phyloP scores from a whole-genome alignment of 805 yeast genomes.

The Sugiyamaella valdiviana region DNA sequence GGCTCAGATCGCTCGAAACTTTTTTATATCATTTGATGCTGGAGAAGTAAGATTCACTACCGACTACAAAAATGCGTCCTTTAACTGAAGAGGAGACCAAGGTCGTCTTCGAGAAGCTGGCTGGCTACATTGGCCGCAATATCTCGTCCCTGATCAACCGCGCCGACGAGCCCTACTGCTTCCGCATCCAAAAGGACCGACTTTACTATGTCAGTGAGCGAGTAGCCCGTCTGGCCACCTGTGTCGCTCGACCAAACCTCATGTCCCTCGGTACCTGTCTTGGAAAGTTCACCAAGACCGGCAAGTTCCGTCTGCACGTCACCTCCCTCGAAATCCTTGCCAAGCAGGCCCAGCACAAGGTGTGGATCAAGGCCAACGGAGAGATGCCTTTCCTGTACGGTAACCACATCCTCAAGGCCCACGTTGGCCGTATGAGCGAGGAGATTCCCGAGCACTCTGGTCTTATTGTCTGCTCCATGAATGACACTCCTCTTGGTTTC shows the following conservation, averaged over 20 bases:
- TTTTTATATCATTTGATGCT: no score
- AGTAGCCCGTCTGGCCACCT: slow-evolving; percentile 81
- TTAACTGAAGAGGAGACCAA: slow-evolving; percentile 96
- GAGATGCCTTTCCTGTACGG: slow-evolving; percentile 98
- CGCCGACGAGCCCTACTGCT: slow-evolving; percentile 79
- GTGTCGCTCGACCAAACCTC: slow-evolving; percentile 79
- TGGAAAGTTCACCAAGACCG: slow-evolving; percentile 96
- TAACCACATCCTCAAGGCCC: slow-evolving; percentile 93
- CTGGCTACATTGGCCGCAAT: slow-evolving; percentile 94
- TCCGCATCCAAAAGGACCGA: slow-evolving; percentile 91
- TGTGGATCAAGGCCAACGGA: slow-evolving; percentile 96
- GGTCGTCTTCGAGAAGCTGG: slow-evolving; percentile 91
- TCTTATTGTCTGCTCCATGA: slow-evolving; percentile 83
- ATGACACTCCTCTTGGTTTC: slow-evolving; percentile 86
- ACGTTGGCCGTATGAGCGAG: slow-evolving; percentile 92
- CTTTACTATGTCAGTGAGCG: slow-evolving; percentile 85
- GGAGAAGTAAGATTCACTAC: no score
- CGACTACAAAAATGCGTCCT: slow-evolving; percentile 71
- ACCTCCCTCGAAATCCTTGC: slow-evolving; percentile 82
- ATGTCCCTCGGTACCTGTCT: slow-evolving; percentile 92
- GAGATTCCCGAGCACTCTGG: slow-evolving; percentile 99
- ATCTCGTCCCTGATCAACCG: slow-evolving; percentile 82
- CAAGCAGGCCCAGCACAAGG: slow-evolving; percentile 82
- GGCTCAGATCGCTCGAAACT: no score
- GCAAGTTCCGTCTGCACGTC: slow-evolving; percentile 90